A percentile compares a stretch with the other conserved stretches of the same genome.
These are phyloP conservation scores for Lasiosphaeriaceae sp. DNA, from an alignment of 495 filamentous ascomycete species.

Conservation along the genomic window DNA sequence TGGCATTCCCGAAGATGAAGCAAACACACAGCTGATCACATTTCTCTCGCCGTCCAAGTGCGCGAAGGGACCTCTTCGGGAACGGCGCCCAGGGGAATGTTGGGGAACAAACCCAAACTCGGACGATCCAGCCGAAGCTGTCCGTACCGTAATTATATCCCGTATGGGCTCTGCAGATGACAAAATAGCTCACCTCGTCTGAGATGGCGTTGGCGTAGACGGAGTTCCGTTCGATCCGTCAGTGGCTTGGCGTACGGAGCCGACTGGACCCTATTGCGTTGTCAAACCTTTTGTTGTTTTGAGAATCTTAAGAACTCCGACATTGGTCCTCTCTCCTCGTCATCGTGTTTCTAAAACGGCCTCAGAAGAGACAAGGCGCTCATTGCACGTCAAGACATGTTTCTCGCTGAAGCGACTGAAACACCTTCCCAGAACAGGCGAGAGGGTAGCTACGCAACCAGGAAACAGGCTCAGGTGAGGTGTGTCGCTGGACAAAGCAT, in stretches of 20 bases:
- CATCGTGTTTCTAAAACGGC: not conserved
- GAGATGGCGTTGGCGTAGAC: no score
- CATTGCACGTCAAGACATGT: not conserved
- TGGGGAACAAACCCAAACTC: not conserved
- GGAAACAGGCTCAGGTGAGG: not conserved
- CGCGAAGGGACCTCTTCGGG: not conserved
- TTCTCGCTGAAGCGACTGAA: not conserved
- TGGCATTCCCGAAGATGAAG: no score
- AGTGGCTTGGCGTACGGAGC: no score
- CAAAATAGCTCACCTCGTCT: not conserved
- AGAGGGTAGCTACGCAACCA: not conserved
- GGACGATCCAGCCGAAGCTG: not conserved
- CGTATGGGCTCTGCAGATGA: not conserved
- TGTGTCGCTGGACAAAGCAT: not conserved
- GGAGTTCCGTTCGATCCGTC: no score
- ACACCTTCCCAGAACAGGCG: not conserved
- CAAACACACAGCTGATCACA: no score
- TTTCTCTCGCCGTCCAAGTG: no score
- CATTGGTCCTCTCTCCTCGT: no score
- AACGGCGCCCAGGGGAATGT: not conserved
- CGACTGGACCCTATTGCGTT: no score
- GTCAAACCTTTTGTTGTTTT: no score
- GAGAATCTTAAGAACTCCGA: no score
- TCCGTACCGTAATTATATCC: not conserved
- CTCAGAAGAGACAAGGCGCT: not conserved